These are phyloP conservation scores for Pseudohyphozyma bogoriensis DNA, from an alignment of 768 basidiomycete genomes.

Conservation along the genomic window DNA sequence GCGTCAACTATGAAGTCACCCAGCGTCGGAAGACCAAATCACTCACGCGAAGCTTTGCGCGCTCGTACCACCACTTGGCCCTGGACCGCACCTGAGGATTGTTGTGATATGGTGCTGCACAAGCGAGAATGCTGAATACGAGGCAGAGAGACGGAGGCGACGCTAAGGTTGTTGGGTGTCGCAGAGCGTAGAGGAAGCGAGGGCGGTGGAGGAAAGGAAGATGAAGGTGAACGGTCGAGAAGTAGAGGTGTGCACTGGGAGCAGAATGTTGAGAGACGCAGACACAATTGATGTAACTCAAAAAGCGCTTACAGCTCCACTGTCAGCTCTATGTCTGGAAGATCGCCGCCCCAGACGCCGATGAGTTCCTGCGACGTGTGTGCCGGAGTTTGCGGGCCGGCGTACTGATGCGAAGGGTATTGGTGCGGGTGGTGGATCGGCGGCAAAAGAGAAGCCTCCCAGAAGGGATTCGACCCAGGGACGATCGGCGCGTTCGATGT, in stretches of 20 bases:
- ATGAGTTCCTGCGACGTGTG: neutral
- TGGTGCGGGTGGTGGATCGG: neutral
- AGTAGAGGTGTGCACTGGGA: constrained; percentile 21
- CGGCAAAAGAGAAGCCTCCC: neutral
- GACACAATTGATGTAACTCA: neutral
- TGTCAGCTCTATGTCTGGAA: constrained; percentile 20
- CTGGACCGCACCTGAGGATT: constrained; percentile 1
- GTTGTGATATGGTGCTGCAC: constrained; percentile 18
- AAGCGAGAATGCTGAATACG: constrained; percentile 23
- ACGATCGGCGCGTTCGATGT: neutral
- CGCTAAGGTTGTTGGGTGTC: constrained; percentile 15
- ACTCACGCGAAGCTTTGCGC: constrained; percentile 10
- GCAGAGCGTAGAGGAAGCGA: constrained; percentile 25
- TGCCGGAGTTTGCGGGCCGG: neutral
- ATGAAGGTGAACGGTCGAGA: constrained; percentile 19
- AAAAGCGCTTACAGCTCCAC: constrained; percentile 14
- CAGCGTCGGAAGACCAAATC: no score
- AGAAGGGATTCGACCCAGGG: no score
- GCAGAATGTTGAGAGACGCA: no score
- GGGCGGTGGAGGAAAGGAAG: constrained; percentile 27
- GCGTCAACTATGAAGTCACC: no score
- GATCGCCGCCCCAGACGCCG: neutral
- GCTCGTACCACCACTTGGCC: constrained; percentile 8
- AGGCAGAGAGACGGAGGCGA: constrained; percentile 18
- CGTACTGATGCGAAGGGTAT: neutral